phyloP scores from a whole-genome alignment of 805 yeast species.

The Citeromyces nyonsensis region DNA sequence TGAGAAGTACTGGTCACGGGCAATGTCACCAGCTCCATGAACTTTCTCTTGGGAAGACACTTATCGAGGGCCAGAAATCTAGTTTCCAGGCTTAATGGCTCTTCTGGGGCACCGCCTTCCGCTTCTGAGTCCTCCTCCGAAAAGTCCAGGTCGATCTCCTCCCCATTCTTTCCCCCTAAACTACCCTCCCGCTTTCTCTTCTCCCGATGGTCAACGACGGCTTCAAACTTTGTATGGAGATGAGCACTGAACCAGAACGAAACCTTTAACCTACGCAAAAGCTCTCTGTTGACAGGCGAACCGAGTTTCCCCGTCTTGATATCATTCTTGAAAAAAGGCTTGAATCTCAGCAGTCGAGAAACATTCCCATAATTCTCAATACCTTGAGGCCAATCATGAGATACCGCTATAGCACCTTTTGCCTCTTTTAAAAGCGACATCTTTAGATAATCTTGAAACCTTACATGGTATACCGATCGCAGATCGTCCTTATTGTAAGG shows the following conservation, averaged over 20 bases:
- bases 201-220: constrained; percentile 26
- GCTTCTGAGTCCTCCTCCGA: constrained; percentile 1
- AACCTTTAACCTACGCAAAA: constrained; percentile 45
- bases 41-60: constrained; percentile 52
- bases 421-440: constrained; percentile 19
- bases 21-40: constrained; percentile 34
- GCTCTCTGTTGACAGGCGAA: constrained; percentile 43
- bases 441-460: constrained; percentile 47
- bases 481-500: constrained; percentile 33
- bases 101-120: neutral
- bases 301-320: constrained; percentile 49
- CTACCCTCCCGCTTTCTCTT: constrained; percentile 7
- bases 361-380: constrained; percentile 52
- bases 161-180: constrained; percentile 6
- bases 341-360: constrained; percentile 28
- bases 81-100: constrained; percentile 1
- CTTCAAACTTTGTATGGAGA: constrained; percentile 62
- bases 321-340: constrained; percentile 59
- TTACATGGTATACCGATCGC: constrained; percentile 59
- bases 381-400: constrained; percentile 94
- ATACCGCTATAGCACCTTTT: constrained; percentile 36
- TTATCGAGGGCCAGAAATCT: constrained; percentile 76
- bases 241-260: constrained; percentile 81
- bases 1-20: constrained; percentile 11
- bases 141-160: constrained; percentile 18